Evolutionary conservation across 495 filamentous ascomycete species (phyloP), one percentile per base, ranked within the genome.

Genomic region (Xylona heveae): DNA sequence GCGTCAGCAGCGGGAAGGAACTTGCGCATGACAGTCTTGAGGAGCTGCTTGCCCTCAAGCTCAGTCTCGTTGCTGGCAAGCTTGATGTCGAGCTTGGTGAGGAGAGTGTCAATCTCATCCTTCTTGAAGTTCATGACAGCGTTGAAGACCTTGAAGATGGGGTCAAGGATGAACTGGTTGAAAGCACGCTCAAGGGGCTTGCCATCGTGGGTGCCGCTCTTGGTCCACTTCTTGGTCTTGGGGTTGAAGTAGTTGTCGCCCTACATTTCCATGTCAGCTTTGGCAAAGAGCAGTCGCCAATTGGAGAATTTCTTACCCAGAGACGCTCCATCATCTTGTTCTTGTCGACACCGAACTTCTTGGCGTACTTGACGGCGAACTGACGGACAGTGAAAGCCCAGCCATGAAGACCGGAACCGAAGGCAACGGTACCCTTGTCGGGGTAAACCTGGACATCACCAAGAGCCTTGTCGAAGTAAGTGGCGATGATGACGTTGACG

Each of bases 231-330:
- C 78, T 94, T 99, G 67, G 88, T 99, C 57, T 78, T 72, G 38
- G 88, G 80, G 68, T 95, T 95, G 76, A 99, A 95, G 69, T 74
- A 99, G 66, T 81, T 94, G 73, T 99, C 90, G 48, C 88, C 88
- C 74, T 81, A 34, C 18, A n/a, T 28, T 24, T 5, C 23, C 15
- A 30, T 31, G 24, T 28, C 20, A 34, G 19, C 13, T 20, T 17
- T 15, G 36, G 31, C 18, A 10, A 2, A 9, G 15, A 5, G 10
- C 13, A 26, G 25, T 21, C 14, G 22, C 7, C 14, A n/a, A n/a
- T n/a, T n/a, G n/a, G n/a, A n/a, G n/a, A 14, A 22, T 17, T 37
- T 49, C 69, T 58, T 61, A 83, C 79, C 88, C 88, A 97, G 47
- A 97, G 78, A 71, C 90, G 83, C 65, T 92, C 81, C 73, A 95